These are phyloP conservation scores for Clausena lansium DNA, from an alignment of 345 rosid genomes.

Conservation along the genomic window DNA sequence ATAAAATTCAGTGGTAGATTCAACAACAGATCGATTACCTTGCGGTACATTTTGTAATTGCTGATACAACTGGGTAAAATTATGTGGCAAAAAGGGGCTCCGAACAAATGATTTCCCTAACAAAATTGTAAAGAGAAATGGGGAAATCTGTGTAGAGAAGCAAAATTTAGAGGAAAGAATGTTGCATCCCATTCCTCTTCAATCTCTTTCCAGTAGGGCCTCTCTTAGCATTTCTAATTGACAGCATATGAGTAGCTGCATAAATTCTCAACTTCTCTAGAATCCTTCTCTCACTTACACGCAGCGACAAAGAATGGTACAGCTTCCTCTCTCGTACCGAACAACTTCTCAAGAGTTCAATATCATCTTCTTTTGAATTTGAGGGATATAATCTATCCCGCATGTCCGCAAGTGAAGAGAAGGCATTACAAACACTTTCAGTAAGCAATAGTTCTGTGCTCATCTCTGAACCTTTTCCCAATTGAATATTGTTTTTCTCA, in stretches of 20 bases:
- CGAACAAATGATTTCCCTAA: too few species aligned
- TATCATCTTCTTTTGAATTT: constrained; percentile 31
- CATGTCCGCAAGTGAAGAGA: constrained; percentile 57
- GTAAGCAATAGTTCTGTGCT: constrained; percentile 49
- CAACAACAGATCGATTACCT: background rate
- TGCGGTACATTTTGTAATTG: background rate
- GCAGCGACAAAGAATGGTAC: constrained; percentile 57
- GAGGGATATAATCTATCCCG: constrained; percentile 62
- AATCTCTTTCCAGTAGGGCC: constrained; percentile 26
- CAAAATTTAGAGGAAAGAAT: background rate
- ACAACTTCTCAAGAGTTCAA: constrained; percentile 38
- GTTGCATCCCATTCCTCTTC: constrained; percentile 9
- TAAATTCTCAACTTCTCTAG: constrained; percentile 59
- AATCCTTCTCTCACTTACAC: constrained; percentile 72
- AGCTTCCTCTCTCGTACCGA: constrained; percentile 47
- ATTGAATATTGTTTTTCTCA: constrained; percentile 26
- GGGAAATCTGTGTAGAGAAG: background rate
- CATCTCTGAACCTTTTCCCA: constrained; percentile 33
- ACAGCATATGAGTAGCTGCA: constrained; percentile 17
- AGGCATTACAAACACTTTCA: constrained; percentile 58
- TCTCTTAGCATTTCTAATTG: background rate
- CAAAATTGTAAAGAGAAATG: background rate
- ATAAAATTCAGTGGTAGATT: background rate
- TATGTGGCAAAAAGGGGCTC: background rate
- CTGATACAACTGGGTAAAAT: background rate